Conservation (phyloP, 805 yeast species). For the Kodamaea leandrae region DNA sequence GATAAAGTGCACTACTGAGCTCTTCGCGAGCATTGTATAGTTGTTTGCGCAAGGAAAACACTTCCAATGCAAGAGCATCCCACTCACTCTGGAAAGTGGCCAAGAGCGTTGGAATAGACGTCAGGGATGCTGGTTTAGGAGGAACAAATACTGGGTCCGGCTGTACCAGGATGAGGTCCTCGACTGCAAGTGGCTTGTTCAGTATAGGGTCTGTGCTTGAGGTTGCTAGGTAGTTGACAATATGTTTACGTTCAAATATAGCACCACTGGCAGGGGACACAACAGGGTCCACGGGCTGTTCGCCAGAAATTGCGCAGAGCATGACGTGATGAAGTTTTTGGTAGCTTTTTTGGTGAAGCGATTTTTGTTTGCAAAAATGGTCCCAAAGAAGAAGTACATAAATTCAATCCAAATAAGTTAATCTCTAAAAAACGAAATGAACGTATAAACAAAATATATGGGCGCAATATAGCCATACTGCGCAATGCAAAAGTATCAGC, state of each 20-base stretch:
- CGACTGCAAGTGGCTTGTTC: constrained; percentile 54
- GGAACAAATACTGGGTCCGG: constrained; percentile 26
- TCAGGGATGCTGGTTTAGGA: constrained; percentile 46
- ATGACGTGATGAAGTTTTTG: constrained; percentile 11
- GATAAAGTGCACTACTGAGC: constrained; percentile 72
- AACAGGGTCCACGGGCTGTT: constrained; percentile 67
- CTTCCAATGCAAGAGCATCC: constrained; percentile 82
- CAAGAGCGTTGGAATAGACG: constrained; percentile 77
- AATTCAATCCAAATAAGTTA: too few species aligned
- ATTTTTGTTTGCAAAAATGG: not conserved
- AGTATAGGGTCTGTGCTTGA: constrained; percentile 75
- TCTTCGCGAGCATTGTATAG: constrained; percentile 65
- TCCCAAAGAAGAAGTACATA: not conserved
- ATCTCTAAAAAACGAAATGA: not conserved
- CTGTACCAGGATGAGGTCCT: constrained; percentile 52
- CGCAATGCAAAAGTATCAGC: not conserved
- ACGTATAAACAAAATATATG: not conserved
- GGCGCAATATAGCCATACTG: too few species aligned
- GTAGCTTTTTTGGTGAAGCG: not conserved
- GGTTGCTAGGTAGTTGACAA: constrained; percentile 60
- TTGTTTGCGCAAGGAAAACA: constrained; percentile 72
- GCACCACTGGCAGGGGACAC: constrained; percentile 69
- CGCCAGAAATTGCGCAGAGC: constrained; percentile 58
- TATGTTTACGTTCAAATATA: constrained; percentile 62
- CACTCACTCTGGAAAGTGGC: constrained; percentile 82